Conservation (phyloP, 208 protist genomes). For the Blechomonas ayalai region DNA sequence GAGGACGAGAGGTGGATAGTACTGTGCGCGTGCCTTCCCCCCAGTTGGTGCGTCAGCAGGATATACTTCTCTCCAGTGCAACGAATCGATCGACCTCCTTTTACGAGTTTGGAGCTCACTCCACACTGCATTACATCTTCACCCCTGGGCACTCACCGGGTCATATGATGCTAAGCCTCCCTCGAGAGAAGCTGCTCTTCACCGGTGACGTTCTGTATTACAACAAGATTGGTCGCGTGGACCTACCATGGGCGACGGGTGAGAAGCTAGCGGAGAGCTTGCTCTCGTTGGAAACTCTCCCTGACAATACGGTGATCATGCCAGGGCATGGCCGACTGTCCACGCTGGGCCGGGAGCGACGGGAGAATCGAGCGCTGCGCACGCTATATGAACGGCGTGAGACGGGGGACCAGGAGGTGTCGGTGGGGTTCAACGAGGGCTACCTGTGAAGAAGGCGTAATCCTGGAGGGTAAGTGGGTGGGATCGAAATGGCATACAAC, state of each 20-base stretch:
- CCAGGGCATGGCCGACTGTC: slow-evolving; percentile 81
- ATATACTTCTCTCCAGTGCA: slow-evolving; percentile 67
- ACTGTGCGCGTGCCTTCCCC: slow-evolving; percentile 3
- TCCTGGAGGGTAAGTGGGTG: no score
- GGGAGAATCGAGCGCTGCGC: slow-evolving; percentile 64
- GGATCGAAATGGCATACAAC: no score
- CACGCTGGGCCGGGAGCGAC: slow-evolving; percentile 75
- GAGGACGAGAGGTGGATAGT: neutral
- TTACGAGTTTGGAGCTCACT: slow-evolving; percentile 70
- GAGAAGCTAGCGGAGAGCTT: slow-evolving; percentile 75
- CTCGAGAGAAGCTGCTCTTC: slow-evolving; percentile 79
- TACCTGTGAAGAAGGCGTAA: slow-evolving; percentile 66
- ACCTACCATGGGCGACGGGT: slow-evolving; percentile 77
- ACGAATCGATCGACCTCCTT: slow-evolving; percentile 79
- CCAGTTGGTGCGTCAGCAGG: slow-evolving; percentile 43
- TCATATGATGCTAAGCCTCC: slow-evolving; percentile 86
- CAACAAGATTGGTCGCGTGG: slow-evolving; percentile 78
- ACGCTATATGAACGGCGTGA: slow-evolving; percentile 61
- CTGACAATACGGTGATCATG: slow-evolving; percentile 78
- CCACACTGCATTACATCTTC: slow-evolving; percentile 77
- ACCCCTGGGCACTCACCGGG: slow-evolving; percentile 84
- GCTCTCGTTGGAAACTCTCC: slow-evolving; percentile 57
- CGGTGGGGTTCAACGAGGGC: slow-evolving; percentile 81
- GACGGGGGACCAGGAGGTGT: slow-evolving; percentile 50
- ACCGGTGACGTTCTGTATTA: slow-evolving; percentile 81